Evolutionary conservation across 83 land plant genomes (phyloP).

Genomic region (Diphasiastrum complanatum): DNA sequence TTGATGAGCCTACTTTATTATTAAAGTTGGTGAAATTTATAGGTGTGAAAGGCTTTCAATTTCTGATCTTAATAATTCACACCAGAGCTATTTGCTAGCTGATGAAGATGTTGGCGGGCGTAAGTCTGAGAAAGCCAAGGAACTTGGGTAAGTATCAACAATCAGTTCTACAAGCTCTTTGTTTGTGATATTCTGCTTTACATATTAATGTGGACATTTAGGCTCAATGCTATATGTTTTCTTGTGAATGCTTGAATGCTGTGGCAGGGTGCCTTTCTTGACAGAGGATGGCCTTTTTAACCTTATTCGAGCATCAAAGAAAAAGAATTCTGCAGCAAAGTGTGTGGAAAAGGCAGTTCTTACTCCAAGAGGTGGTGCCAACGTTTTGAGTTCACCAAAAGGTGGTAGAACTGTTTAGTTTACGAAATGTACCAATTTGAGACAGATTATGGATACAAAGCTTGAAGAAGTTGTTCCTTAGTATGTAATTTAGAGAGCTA

Average conservation of each 20-base stretch:
- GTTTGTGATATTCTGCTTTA: neutral
- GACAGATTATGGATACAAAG: too few relatives aligned
- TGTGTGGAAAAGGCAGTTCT: neutral
- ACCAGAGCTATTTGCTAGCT: conserved; percentile 79
- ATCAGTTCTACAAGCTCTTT: neutral
- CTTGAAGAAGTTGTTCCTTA: too few relatives aligned
- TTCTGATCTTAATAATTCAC: too few relatives aligned
- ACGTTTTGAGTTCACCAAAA: too few relatives aligned
- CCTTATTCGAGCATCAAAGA: conserved; percentile 70
- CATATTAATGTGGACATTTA: neutral
- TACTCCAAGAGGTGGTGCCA: too few relatives aligned
- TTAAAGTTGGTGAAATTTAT: too few relatives aligned
- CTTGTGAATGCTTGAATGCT: neutral
- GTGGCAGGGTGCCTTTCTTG: conserved; percentile 55
- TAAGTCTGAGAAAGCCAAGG: conserved; percentile 84
- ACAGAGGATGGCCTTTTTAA: conserved; percentile 97
- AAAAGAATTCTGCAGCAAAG: conserved; percentile 22
- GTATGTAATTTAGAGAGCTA: too few relatives aligned
- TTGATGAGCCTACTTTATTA: too few relatives aligned
- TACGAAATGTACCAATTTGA: too few relatives aligned
- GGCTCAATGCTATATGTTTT: neutral
- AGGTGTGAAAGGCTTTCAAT: neutral
- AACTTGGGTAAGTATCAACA: conserved; percentile 51
- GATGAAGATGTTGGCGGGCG: conserved; percentile 96
- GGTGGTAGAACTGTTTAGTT: too few relatives aligned